A percentile compares a stretch with the other conserved stretches of the same genome.
Conservation (phyloP, 2,329 filamentous ascomycete species). For the Emmonsia crescens region DNA sequence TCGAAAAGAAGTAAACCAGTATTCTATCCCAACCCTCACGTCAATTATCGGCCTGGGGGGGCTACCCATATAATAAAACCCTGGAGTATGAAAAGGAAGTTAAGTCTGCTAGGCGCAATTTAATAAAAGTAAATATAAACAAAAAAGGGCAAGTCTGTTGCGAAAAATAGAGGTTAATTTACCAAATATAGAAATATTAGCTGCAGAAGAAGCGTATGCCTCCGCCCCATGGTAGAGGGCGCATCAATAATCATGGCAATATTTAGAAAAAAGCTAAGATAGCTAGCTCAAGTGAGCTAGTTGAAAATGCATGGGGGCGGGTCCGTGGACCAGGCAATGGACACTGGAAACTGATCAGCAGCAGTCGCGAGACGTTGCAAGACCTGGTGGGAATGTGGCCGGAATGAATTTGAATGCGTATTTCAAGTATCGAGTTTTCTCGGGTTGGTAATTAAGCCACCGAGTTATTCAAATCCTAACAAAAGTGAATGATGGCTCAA, state of each 20-base stretch:
- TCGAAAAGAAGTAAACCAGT: not conserved
- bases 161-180: not conserved
- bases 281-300: not conserved
- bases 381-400: too few species aligned
- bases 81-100: not conserved
- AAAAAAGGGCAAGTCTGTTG: not conserved
- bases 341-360: not conserved
- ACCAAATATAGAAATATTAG: not conserved
- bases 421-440: not conserved
- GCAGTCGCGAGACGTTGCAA: not conserved
- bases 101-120: not conserved
- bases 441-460: not conserved
- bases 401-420: not conserved
- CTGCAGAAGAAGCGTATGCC: not conserved
- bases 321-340: not conserved
- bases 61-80: not conserved
- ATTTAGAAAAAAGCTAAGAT: not conserved
- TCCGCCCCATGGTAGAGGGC: not conserved
- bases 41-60: not conserved
- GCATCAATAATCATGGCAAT: not conserved
- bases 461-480: not conserved
- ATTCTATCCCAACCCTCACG: not conserved
- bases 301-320: not conserved
- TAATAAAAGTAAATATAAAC: conserved; percentile 1
- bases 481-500: not conserved